phyloP scores from a whole-genome alignment of 768 basidiomycete genomes.

The Lactifluus rugatus region DNA sequence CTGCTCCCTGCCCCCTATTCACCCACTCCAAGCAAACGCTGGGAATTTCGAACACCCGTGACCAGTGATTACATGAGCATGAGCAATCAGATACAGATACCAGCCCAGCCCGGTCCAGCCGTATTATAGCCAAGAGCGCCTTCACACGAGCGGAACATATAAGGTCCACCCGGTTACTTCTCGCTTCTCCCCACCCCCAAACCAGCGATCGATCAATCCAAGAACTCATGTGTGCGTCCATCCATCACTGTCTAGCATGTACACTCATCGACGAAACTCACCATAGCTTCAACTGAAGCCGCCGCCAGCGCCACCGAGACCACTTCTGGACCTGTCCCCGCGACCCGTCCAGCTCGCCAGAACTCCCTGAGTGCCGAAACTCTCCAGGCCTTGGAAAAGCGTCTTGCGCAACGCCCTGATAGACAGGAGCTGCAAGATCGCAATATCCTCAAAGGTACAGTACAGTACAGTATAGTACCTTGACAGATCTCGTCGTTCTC shows the following conservation, averaged over 20 bases:
- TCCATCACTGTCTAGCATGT: not conserved
- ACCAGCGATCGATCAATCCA: not conserved
- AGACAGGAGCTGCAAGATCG: constrained; percentile 53
- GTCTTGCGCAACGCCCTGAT: constrained; percentile 44
- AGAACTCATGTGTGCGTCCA: constrained; percentile 11
- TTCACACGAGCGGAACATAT: too few species aligned
- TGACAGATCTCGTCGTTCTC: too few species aligned
- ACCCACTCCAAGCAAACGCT: too few species aligned
- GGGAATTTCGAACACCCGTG: too few species aligned
- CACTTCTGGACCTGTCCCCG: not conserved
- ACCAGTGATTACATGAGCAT: too few species aligned
- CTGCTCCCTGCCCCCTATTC: too few species aligned
- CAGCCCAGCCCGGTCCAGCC: too few species aligned
- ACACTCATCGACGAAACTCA: not conserved
- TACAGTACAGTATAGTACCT: too few species aligned
- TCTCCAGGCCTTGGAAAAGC: constrained; percentile 43
- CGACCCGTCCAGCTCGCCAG: constrained; percentile 22
- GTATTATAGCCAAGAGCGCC: too few species aligned
- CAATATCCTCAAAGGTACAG: constrained; percentile 62
- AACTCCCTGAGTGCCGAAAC: constrained; percentile 28
- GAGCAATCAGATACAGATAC: too few species aligned
- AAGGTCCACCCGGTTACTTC: not conserved
- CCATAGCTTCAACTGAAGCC: constrained; percentile 7
- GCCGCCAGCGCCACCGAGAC: not conserved
- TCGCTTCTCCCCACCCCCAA: not conserved